Base-by-base conservation (phyloP, 306 rosid genomes). In the Castanopsis chinensis region DNA sequence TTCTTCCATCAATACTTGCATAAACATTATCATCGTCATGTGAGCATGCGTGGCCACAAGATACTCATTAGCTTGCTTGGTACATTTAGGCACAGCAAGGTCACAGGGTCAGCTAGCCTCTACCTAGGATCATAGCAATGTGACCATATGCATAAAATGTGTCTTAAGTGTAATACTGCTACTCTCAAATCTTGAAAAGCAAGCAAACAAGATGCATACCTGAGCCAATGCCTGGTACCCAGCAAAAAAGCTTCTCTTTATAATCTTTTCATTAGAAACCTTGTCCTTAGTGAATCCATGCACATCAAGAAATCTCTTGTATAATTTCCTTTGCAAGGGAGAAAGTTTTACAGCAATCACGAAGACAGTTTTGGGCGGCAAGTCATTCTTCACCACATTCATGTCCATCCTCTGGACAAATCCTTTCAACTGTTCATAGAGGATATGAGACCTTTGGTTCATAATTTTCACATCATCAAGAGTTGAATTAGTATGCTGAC, bases 391-490 rank as follows among this genome's bases (percentile, higher is more conserved):
- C 79, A 82, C 98, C 81, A 95, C 99, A 76, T 69, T 91, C 99
- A 95, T 90, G 84, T 91, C 99, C 99, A 95, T 95, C 85, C 99
- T 88, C 83, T 95, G 99, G 72, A 95, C 97, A 86, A 95, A 95
- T 71, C 99, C 99, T 76, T 95, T 93, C 73, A 95, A 85, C 77
- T 93, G 85, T 77, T 93, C 97, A 78, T 93, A 95, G 71, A 95
- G 96, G 71, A 95, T 90, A 81, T 93, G 98, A 79, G 99, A 95
- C 85, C 99, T 91, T 85, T 95, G 98, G 88, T 93, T 95, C 99
- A 95, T 95, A 64, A 95, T 91, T 86, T 95, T 95, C 82, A 95
- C 99, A 78, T 95, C 99, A 67, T 73, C 87, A 78, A 80, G 82
- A 54, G 98, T 95, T 63, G 98, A 95, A 87, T 95, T 95, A 69